Evolutionary conservation across 495 filamentous ascomycete species (phyloP).

Genomic region (Neurospora discreta): DNA sequence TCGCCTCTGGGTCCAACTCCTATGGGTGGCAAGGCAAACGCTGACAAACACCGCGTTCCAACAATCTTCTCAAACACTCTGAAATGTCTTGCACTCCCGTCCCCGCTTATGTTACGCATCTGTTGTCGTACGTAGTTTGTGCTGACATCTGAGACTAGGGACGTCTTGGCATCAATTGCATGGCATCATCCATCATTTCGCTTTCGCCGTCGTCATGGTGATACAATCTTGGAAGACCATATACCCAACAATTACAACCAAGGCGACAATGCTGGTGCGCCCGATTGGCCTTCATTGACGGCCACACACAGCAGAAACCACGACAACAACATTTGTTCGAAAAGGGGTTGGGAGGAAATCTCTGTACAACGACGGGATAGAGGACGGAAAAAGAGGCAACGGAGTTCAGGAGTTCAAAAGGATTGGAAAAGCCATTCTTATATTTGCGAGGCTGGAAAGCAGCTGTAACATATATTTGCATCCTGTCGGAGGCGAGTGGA

Average conservation of each 20-base stretch:
- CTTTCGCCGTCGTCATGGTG: neutral
- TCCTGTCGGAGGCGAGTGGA: neutral
- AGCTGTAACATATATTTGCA: neutral
- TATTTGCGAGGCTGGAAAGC: neutral
- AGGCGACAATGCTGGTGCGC: neutral
- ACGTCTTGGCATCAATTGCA: neutral
- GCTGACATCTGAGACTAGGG: neutral
- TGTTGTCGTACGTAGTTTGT: neutral
- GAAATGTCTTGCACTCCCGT: conserved; percentile 11
- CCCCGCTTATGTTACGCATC: neutral
- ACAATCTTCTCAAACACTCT: conserved; percentile 43
- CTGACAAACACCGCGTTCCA: conserved; percentile 38
- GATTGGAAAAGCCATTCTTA: neutral
- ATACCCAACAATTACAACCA: neutral
- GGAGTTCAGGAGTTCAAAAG: neutral
- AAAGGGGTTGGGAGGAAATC: neutral
- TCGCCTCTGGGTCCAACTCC: conserved; percentile 15
- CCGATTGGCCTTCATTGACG: neutral
- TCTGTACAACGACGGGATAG: neutral
- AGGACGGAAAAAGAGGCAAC: neutral
- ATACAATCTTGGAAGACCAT: neutral
- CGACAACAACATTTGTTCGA: neutral
- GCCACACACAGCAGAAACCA: neutral
- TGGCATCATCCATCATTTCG: neutral
- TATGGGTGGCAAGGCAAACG: conserved; percentile 16